Conservation (phyloP, 495 filamentous ascomycete species). For the Penicillium daleae region DNA sequence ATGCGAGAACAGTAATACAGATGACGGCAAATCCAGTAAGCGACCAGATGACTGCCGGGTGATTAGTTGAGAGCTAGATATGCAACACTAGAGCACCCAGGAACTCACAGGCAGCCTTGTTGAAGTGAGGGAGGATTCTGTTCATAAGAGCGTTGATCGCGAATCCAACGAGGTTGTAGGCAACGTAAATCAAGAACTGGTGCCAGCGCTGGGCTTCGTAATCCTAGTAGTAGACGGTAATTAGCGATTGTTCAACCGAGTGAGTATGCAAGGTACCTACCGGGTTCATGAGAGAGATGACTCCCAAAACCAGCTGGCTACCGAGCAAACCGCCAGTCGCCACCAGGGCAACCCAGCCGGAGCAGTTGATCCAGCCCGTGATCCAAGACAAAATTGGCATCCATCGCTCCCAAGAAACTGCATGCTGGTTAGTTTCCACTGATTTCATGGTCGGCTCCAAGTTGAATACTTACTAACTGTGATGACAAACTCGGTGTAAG, state of each 20-base stretch:
- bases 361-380: slow-evolving; percentile 76
- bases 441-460: neutral
- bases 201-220: slow-evolving; percentile 68
- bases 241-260: neutral
- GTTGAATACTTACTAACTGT: slow-evolving; percentile 1
- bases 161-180: slow-evolving; percentile 63
- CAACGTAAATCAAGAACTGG: slow-evolving; percentile 75
- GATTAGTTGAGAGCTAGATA: neutral
- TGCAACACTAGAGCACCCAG: neutral
- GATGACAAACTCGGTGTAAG: neutral
- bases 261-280: slow-evolving; percentile 22
- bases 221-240: slow-evolving; percentile 19
- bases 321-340: slow-evolving; percentile 55
- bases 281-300: slow-evolving; percentile 61
- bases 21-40: slow-evolving; percentile 69
- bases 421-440: slow-evolving; percentile 26
- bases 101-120: slow-evolving; percentile 55
- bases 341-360: slow-evolving; percentile 67
- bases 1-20: slow-evolving; percentile 66
- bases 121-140: slow-evolving; percentile 63
- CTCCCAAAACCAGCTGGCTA: slow-evolving; percentile 60
- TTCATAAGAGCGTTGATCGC: slow-evolving; percentile 71
- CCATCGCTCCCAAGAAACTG: slow-evolving; percentile 55
- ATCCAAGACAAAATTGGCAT: slow-evolving; percentile 68
- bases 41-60: slow-evolving; percentile 61